Evolutionary conservation across 495 filamentous ascomycete genomes (phyloP), one percentile per base, ranked within the genome.

Genomic region (Penicillium taxi): DNA sequence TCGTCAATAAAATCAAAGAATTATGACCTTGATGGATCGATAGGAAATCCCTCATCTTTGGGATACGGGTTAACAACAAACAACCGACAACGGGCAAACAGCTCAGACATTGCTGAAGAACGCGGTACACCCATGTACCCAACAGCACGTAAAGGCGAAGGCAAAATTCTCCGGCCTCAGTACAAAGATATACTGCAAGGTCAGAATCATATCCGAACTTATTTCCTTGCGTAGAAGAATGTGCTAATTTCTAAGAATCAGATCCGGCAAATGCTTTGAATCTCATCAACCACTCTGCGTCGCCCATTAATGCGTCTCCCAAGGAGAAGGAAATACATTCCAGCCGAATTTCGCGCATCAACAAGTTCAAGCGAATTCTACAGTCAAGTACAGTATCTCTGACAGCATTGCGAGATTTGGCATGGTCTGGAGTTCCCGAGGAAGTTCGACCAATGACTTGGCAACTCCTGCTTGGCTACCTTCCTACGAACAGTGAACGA

Each of bases 361-460:
- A 98, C 61, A 98, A 96, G 55, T 98, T 98, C 72, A 98, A 96
- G 55, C 79, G 81, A 40, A 84, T 98, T 16, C 67, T 98, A 9
- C 91, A 98, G 64, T 77, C 89, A 12, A 91, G 81, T 39, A 84
- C 85, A 2, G 90, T 96, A 54, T 81, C 86, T 18, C 60, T 96
- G 1, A 63, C 78, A 14, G 93, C 96, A 44, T 67, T 98, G 9
- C 74, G 91, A 37, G 72, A 84, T 44, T 69, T 86, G 19, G 82
- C 91, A 24, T 98, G 91, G 91, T 86, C 85, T 38, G 91, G 91
- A 16, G 77, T 96, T 32, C 91, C 91, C 0, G 81, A 90, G 38
- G 91, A 98, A 67, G 84, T 96, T 20, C 83, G 91, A 19, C 86
- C 91, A 18, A 96, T 98, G 86, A 87, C 91, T 9, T 98, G 91